Percentiles rank a stretch among this genome's conserved stretches.
Conservation (phyloP, 2,329 filamentous ascomycete species). For the Conoideocrella luteorostrata region DNA sequence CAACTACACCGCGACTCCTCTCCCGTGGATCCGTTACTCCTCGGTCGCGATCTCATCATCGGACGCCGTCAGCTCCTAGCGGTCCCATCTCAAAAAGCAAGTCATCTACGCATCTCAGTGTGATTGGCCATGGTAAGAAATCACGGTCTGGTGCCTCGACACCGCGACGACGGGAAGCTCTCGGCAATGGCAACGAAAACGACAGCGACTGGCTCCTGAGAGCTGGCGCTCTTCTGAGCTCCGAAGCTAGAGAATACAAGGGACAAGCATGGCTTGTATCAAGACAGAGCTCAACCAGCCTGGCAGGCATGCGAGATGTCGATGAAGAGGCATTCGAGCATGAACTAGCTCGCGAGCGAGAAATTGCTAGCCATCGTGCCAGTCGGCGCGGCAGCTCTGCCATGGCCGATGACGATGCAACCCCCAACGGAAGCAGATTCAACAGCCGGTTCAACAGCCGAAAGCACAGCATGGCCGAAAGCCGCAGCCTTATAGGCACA, state of each 20-base stretch:
- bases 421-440: slow-evolving; percentile 36
- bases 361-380: slow-evolving; percentile 39
- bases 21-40: slow-evolving; percentile 46
- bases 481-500: slow-evolving; percentile 35
- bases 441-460: slow-evolving; percentile 45
- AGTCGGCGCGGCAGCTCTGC: slow-evolving; percentile 42
- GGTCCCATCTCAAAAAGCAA: slow-evolving; percentile 51
- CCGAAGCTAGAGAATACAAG: slow-evolving; percentile 59
- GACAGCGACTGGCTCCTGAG: slow-evolving; percentile 61
- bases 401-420: slow-evolving; percentile 30
- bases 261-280: slow-evolving; percentile 64
- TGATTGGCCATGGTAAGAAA: slow-evolving; percentile 15
- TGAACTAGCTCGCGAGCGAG: slow-evolving; percentile 44
- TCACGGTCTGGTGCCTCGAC: slow-evolving; percentile 25
- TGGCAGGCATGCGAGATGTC: slow-evolving; percentile 43
- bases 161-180: slow-evolving; percentile 26
- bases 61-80: slow-evolving; percentile 30
- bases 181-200: slow-evolving; percentile 30
- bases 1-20: slow-evolving; percentile 58
- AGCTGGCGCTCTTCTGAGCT: slow-evolving; percentile 55
- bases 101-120: slow-evolving; percentile 50
- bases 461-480: slow-evolving; percentile 25
- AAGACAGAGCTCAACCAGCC: slow-evolving; percentile 57
- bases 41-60: slow-evolving; percentile 39
- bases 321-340: slow-evolving; percentile 48